Percentiles rank a stretch among this genome's conserved stretches.
Evolutionary conservation across 2,329 filamentous ascomycete species (phyloP).

Genomic region (Claviceps quebecensis): DNA sequence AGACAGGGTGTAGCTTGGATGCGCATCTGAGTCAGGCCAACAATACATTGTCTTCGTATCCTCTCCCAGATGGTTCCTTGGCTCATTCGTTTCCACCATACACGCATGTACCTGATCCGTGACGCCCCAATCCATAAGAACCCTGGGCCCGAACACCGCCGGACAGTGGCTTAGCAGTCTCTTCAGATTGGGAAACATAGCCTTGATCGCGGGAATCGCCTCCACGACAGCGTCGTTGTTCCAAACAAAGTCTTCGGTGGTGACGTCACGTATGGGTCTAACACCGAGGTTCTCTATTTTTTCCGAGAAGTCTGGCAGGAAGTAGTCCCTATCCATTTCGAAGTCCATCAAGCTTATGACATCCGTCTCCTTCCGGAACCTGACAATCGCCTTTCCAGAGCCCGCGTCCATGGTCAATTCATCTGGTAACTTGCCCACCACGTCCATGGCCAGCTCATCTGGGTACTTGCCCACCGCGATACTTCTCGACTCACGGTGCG

Average conservation of each 20-base stretch:
- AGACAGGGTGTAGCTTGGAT: conserved; percentile 16
- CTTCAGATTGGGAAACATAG: conserved; percentile 13
- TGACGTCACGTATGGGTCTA: conserved; percentile 2
- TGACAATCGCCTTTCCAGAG: conserved; percentile 13
- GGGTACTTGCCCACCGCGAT: conserved; percentile 19
- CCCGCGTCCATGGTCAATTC: conserved; percentile 15
- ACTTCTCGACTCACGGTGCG: conserved; percentile 21
- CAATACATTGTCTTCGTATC: conserved; percentile 14
- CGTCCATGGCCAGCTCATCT: conserved; percentile 6
- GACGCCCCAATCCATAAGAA: conserved; percentile 16
- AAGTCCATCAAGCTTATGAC: conserved; percentile 14
- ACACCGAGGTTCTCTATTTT: conserved; percentile 17
- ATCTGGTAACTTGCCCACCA: too few species aligned
- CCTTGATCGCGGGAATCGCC: not conserved
- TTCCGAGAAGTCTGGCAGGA: conserved; percentile 15
- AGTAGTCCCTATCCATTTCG: not conserved
- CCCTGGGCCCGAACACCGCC: not conserved
- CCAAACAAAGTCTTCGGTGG: not conserved
- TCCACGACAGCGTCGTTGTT: not conserved
- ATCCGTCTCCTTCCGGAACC: conserved; percentile 19
- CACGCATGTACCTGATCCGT: conserved; percentile 17
- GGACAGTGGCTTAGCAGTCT: conserved; percentile 12
- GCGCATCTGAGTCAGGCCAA: conserved; percentile 20
- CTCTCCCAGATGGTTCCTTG: conserved; percentile 11
- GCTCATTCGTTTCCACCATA: conserved; percentile 14